A percentile compares a stretch with the other conserved stretches of the same genome.
These are phyloP conservation scores for Ganoderma lucidum DNA, from an alignment of 1,284 basidiomycete genomes.

Conservation along the genomic window DNA sequence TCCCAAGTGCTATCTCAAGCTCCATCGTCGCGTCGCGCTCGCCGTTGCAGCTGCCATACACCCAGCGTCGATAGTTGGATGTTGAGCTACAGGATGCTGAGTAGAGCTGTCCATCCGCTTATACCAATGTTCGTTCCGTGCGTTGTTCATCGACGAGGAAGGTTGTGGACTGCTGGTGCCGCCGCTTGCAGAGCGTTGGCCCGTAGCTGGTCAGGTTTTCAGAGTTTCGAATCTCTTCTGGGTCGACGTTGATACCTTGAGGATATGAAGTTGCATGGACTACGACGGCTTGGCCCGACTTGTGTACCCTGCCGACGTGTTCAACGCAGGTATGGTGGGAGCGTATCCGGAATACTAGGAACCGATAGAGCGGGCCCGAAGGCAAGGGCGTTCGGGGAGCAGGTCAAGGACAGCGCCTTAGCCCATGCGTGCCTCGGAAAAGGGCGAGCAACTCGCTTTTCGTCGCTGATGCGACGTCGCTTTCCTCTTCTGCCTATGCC, in stretches of 20 bases:
- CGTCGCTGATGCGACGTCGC: constrained; percentile 21
- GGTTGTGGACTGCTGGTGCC: not conserved
- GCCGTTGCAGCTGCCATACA: not conserved
- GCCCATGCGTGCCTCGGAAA: constrained; percentile 15
- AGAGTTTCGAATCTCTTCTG: not conserved
- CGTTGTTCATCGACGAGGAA: not conserved
- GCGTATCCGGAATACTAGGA: constrained; percentile 1
- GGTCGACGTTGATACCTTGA: not conserved
- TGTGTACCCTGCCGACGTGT: not conserved
- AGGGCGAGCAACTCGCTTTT: constrained; percentile 17
- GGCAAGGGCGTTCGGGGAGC: constrained; percentile 17
- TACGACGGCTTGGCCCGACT: not conserved
- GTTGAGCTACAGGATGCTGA: not conserved
- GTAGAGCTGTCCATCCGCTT: not conserved
- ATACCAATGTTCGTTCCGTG: not conserved
- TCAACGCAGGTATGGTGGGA: not conserved
- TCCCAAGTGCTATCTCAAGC: not conserved
- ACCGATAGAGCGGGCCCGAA: constrained; percentile 7
- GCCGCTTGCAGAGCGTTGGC: not conserved
- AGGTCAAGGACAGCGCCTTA: constrained; percentile 18
- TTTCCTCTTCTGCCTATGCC: constrained; percentile 25
- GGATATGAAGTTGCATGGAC: not conserved
- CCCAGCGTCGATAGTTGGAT: not conserved
- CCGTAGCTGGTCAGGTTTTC: not conserved
- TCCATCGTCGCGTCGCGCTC: not conserved